Conservation (phyloP, 805 yeast genomes). For the Nakazawaea peltata region DNA sequence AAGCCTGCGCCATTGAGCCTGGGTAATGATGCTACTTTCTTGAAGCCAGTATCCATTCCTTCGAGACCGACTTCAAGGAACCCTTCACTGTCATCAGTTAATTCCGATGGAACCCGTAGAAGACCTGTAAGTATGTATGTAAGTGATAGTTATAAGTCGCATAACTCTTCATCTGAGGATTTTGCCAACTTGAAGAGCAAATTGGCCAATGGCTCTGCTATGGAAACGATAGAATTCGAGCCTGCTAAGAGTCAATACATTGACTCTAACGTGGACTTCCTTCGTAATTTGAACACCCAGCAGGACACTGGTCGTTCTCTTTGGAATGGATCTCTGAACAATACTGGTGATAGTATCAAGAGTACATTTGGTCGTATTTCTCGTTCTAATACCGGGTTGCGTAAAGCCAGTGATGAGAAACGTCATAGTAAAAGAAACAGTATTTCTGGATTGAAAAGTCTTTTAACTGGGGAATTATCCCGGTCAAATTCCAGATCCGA, state of each 20-base stretch:
- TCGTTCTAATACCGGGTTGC: conserved; percentile 4
- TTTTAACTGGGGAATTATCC: conserved; percentile 25
- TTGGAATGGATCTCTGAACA: conserved; percentile 17
- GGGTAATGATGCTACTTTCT: background rate
- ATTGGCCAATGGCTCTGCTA: conserved; percentile 3
- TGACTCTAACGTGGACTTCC: conserved; percentile 29
- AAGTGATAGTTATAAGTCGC: conserved; percentile 8
- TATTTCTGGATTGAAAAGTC: conserved; percentile 24
- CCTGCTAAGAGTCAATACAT: conserved; percentile 21
- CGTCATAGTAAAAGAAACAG: conserved; percentile 23
- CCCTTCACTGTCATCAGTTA: too few relatives aligned
- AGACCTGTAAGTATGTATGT: conserved; percentile 31
- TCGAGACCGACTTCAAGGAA: conserved; percentile 5
- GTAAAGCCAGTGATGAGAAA: conserved; percentile 9
- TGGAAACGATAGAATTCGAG: conserved; percentile 23
- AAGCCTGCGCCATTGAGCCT: too few relatives aligned
- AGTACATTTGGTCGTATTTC: conserved; percentile 14
- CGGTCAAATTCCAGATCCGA: conserved; percentile 4
- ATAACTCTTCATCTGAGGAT: conserved; percentile 4
- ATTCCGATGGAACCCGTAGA: background rate
- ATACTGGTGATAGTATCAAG: conserved; percentile 24
- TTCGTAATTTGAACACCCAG: conserved; percentile 27
- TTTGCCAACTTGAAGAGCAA: conserved; percentile 7
- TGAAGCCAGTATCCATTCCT: background rate
- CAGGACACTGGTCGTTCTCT: conserved; percentile 20